A percentile compares a stretch with the other conserved stretches of the same genome.
Conservation (phyloP, 2,329 filamentous ascomycete species). For the Trichoderma pleuroti region DNA sequence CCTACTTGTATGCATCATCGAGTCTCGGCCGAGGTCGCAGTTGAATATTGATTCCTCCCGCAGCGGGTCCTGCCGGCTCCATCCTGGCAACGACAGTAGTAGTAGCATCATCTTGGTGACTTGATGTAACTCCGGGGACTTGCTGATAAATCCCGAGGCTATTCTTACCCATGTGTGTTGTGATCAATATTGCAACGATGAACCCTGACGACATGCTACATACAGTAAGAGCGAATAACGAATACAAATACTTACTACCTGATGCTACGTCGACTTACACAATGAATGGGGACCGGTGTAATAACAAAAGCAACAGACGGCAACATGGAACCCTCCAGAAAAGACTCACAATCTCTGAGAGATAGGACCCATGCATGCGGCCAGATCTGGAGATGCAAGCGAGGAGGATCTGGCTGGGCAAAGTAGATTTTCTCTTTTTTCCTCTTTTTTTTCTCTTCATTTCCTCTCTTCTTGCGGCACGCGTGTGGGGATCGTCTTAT, state of each 20-base stretch:
- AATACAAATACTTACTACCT: not conserved
- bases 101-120: not conserved
- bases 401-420: not conserved
- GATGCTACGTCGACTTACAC: not conserved
- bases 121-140: not conserved
- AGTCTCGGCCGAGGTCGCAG: constrained; percentile 3
- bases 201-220: not conserved
- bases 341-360: not conserved
- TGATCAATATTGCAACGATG: not conserved
- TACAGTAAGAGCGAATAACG: not conserved
- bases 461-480: not conserved
- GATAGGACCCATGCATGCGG: not conserved
- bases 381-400: constrained; percentile 12
- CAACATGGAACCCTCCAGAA: not conserved
- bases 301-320: constrained; percentile 1
- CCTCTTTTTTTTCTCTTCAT: not conserved
- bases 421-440: not conserved
- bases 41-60: not conserved
- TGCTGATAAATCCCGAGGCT: constrained; percentile 10
- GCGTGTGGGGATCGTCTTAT: not conserved
- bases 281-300: not conserved
- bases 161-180: not conserved
- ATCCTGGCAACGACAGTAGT: not conserved
- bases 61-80: not conserved
- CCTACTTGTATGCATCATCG: not conserved